Conservation (phyloP, 768 basidiomycete species). For the Rhodotorula sphaerocarpa region DNA sequence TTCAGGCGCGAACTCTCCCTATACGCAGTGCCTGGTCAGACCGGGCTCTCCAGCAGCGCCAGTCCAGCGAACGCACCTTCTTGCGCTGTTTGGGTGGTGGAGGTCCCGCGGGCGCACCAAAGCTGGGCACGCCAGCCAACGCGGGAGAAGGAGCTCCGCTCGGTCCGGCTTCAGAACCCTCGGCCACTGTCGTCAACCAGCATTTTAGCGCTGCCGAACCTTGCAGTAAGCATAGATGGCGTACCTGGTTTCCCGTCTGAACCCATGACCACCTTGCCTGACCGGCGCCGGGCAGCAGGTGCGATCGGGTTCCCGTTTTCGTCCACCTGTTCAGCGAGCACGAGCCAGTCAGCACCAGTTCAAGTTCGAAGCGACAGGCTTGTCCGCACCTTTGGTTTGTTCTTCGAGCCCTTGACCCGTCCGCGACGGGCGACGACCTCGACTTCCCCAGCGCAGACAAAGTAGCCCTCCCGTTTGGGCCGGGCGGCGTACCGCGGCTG, state of each 20-base stretch:
- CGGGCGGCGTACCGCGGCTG: conserved; percentile 74
- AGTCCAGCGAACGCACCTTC: not conserved
- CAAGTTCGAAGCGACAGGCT: not conserved
- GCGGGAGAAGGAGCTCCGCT: not conserved
- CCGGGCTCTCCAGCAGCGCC: not conserved
- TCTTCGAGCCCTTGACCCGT: conserved; percentile 22
- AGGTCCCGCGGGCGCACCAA: not conserved
- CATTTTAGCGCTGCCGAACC: too few relatives aligned
- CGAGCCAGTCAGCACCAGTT: too few relatives aligned
- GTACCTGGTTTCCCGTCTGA: conserved; percentile 21
- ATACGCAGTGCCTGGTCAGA: not conserved
- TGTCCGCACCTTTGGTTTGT: conserved; percentile 22
- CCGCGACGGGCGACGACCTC: conserved; percentile 20
- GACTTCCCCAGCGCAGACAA: conserved; percentile 25
- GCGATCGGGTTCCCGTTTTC: conserved; percentile 25
- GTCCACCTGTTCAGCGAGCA: conserved; percentile 2
- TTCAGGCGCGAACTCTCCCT: conserved; percentile 59
- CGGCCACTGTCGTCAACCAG: too few relatives aligned
- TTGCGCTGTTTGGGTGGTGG: conserved; percentile 11
- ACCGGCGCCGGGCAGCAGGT: conserved; percentile 1
- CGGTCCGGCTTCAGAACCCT: not conserved
- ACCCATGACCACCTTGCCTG: conserved; percentile 9
- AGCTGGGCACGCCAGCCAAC: not conserved
- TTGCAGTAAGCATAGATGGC: too few relatives aligned
- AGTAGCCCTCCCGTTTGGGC: conserved; percentile 71